Percentiles rank a stretch among this genome's conserved stretches.
Evolutionary conservation across 192 early-diverging fungal species (phyloP).

Genomic region (Borealophlyctis nickersoniae): DNA sequence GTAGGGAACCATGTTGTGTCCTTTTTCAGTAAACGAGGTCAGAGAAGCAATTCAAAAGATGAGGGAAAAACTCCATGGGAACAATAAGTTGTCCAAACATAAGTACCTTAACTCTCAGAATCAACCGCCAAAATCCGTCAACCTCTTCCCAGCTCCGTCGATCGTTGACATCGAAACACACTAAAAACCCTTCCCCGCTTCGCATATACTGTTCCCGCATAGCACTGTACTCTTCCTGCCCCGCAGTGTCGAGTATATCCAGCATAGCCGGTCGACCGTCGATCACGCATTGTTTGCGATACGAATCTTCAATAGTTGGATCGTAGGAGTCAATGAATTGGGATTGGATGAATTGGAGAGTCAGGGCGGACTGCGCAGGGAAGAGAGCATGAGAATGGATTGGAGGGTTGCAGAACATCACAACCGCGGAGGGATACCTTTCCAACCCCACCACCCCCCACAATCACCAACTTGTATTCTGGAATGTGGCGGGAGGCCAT

Average conservation of each 20-base stretch:
- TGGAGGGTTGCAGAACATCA: background rate
- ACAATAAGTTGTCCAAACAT: background rate
- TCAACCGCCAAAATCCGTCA: conserved; percentile 56
- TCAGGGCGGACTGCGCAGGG: conserved; percentile 26
- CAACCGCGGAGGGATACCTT: conserved; percentile 17
- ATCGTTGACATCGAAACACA: conserved; percentile 71
- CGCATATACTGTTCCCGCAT: conserved; percentile 78
- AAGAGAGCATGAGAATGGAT: background rate
- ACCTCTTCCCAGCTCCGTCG: conserved; percentile 67
- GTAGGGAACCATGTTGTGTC: conserved; percentile 55
- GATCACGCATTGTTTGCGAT: conserved; percentile 77
- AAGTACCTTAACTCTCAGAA: conserved; percentile 69
- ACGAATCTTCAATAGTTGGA: conserved; percentile 54
- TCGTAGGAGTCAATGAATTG: conserved; percentile 55
- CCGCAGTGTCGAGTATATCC: conserved; percentile 82
- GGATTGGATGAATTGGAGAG: conserved; percentile 80
- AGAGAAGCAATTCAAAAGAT: background rate
- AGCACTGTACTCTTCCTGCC: conserved; percentile 47
- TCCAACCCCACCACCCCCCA: conserved; percentile 32
- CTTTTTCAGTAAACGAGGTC: conserved; percentile 1
- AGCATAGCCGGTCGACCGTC: conserved; percentile 71
- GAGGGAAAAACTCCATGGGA: background rate
- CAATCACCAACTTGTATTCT: conserved; percentile 35
- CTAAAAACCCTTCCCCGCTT: conserved; percentile 73
- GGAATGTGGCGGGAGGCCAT: too few species aligned